phyloP scores from a whole-genome alignment of 1,139 yeast species.

The Sugiyamaella neomexicana region DNA sequence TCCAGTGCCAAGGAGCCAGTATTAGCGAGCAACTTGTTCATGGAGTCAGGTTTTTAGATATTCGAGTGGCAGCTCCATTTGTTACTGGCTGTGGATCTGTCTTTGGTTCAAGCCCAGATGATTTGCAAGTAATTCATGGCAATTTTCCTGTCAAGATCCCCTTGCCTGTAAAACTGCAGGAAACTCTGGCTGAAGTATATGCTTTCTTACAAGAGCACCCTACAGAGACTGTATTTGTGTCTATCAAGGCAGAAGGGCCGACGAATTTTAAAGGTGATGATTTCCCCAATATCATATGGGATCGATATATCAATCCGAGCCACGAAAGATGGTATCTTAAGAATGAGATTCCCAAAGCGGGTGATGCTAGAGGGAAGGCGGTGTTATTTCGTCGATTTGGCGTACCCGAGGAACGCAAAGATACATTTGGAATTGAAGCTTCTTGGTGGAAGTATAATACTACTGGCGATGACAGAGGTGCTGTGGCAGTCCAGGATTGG shows the following conservation, averaged over 20 bases:
- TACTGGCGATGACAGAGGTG: conserved; percentile 64
- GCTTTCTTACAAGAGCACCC: conserved; percentile 53
- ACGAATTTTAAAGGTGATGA: conserved; percentile 41
- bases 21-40: conserved; percentile 63
- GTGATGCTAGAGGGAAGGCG: conserved; percentile 67
- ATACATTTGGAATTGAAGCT: conserved; percentile 64
- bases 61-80: conserved; percentile 46
- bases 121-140: conserved; percentile 72
- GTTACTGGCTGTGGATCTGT: conserved; percentile 6
- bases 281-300: conserved; percentile 65
- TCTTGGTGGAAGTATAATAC: conserved; percentile 65
- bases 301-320: conserved; percentile 52
- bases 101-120: conserved; percentile 37
- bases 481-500: conserved; percentile 69
- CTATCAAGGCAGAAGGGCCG: conserved; percentile 74
- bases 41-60: conserved; percentile 76
- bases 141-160: conserved; percentile 71
- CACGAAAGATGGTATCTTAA: conserved; percentile 63
- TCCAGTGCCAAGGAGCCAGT: conserved; percentile 70
- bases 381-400: conserved; percentile 72
- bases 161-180: conserved; percentile 55
- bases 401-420: conserved; percentile 39
- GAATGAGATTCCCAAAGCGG: conserved; percentile 55
- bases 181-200: conserved; percentile 57
- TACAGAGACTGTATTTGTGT: conserved; percentile 64